Conservation (phyloP, 2,329 filamentous ascomycete species). For the Alternaria viburni region DNA sequence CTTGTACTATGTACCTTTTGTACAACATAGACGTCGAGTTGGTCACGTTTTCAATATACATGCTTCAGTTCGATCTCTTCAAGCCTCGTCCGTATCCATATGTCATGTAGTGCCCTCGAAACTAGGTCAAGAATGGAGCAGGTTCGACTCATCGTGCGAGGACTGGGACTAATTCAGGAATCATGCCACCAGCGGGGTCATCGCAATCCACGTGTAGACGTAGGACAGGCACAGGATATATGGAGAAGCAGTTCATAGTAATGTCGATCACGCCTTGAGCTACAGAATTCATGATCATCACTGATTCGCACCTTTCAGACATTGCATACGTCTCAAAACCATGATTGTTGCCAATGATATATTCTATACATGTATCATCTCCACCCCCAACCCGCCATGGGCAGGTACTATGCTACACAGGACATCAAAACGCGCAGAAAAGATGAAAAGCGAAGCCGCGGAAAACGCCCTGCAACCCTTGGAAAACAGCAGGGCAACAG, state of each 20-base stretch:
- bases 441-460: conserved; percentile 19
- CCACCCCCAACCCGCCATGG: conserved; percentile 1
- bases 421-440: conserved; percentile 5
- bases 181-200: not conserved
- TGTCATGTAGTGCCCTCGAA: not conserved
- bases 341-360: conserved; percentile 6
- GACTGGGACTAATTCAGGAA: not conserved
- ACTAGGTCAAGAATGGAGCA: fast-evolving
- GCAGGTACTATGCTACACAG: conserved; percentile 23
- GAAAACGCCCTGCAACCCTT: conserved; percentile 28
- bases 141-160: fast-evolving
- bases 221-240: not conserved
- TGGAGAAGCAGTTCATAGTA: not conserved
- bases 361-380: conserved; percentile 24
- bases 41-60: conserved; percentile 45
- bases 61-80: conserved; percentile 24
- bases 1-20: conserved; percentile 51
- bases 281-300: not conserved
- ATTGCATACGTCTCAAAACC: not conserved
- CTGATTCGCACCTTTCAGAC: not conserved
- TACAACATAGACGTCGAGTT: conserved; percentile 49
- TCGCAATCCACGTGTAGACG: not conserved
- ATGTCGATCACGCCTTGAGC: not conserved
- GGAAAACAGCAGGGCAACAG: conserved; percentile 11
- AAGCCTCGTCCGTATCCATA: not conserved